Percentiles rank a stretch among this genome's conserved stretches.
Evolutionary conservation across 2,329 filamentous ascomycete genomes (phyloP).

Genomic region (Aciculosporium take): DNA sequence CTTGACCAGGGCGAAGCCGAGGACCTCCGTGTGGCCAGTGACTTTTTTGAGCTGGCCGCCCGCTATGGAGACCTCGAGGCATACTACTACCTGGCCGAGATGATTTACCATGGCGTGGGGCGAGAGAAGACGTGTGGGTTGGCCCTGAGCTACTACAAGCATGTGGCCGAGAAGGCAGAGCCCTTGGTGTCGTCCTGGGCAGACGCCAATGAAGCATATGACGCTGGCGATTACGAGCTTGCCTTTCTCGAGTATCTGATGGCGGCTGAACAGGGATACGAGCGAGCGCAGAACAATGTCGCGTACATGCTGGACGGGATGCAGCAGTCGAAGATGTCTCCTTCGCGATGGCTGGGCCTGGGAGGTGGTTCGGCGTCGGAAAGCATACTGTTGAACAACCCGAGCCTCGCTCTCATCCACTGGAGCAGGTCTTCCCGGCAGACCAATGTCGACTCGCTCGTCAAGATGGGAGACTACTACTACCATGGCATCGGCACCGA

Average conservation of each 20-base stretch:
- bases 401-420: conserved; percentile 64
- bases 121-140: conserved; percentile 64
- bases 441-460: conserved; percentile 79
- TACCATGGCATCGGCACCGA: conserved; percentile 64
- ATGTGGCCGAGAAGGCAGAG: conserved; percentile 60
- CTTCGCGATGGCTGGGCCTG: conserved; percentile 33
- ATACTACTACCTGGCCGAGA: conserved; percentile 82
- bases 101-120: conserved; percentile 67
- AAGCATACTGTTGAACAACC: conserved; percentile 33
- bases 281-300: conserved; percentile 78
- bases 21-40: conserved; percentile 62
- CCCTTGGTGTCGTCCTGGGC: conserved; percentile 61
- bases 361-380: conserved; percentile 16
- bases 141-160: conserved; percentile 72
- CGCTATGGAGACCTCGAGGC: conserved; percentile 76
- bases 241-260: conserved; percentile 73
- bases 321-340: conserved; percentile 36
- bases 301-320: conserved; percentile 71
- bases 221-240: conserved; percentile 61
- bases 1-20: conserved; percentile 62
- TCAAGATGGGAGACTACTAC: conserved; percentile 99
- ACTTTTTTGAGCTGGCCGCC: conserved; percentile 78
- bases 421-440: conserved; percentile 94
- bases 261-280: conserved; percentile 85
- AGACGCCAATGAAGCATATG: conserved; percentile 73